Percentiles rank a stretch among this genome's conserved stretches.
These are phyloP conservation scores for Lunularia cruciata DNA, from an alignment of 225 moss, liverwort and hornwort species.

Conservation along the genomic window DNA sequence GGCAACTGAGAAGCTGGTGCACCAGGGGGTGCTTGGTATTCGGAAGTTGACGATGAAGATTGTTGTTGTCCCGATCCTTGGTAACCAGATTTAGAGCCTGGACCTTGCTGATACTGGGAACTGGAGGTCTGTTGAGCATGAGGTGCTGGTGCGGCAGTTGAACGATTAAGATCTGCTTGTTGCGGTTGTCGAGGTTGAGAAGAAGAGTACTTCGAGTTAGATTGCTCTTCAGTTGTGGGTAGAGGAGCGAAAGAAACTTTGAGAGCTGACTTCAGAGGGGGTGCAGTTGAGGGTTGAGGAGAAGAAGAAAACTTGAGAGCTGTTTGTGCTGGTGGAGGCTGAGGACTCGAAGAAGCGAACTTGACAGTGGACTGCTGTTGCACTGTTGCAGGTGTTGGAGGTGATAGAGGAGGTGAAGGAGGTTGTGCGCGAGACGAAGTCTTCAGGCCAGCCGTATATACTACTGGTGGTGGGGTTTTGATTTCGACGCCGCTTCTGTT, in stretches of 20 bases:
- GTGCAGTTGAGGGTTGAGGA: background rate
- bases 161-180: background rate
- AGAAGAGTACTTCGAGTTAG: background rate
- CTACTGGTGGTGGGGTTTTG: constrained; percentile 2
- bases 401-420: background rate
- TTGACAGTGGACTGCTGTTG: constrained; percentile 2
- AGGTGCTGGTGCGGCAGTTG: background rate
- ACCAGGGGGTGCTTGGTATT: background rate
- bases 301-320: background rate
- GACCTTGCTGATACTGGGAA: background rate
- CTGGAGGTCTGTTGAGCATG: background rate
- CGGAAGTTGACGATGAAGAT: background rate
- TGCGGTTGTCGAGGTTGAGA: constrained; percentile 1
- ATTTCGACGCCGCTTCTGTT: constrained; percentile 2
- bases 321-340: background rate
- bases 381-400: background rate
- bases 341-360: background rate
- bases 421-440: constrained; percentile 1
- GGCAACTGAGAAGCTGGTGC: background rate
- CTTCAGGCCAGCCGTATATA: constrained; percentile 17
- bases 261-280: background rate
- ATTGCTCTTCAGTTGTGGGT: background rate
- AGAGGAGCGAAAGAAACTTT: constrained; percentile 13
- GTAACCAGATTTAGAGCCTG: background rate
- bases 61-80: constrained; percentile 1